phyloP scores from a whole-genome alignment of 768 basidiomycete genomes.

The Leccinum subgranulosum region DNA sequence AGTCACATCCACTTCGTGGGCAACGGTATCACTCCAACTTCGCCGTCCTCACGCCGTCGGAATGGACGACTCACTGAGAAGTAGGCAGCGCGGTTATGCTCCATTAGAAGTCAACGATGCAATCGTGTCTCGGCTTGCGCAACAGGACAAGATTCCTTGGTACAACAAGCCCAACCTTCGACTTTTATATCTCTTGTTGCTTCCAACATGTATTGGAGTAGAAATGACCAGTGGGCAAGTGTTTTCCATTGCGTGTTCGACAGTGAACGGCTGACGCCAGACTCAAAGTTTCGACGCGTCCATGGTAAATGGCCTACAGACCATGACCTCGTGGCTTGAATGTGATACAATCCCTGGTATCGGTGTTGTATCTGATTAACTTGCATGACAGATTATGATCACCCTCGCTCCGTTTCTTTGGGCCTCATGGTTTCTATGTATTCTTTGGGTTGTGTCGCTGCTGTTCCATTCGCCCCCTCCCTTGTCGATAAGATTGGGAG shows the following conservation, averaged over 20 bases:
- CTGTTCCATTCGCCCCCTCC: background rate
- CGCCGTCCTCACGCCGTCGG: too few species aligned
- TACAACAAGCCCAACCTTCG: background rate
- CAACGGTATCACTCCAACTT: too few species aligned
- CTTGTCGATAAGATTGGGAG: background rate
- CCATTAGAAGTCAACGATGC: background rate
- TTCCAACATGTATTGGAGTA: background rate
- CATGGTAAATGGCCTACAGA: slow-evolving; percentile 63
- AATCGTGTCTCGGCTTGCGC: background rate
- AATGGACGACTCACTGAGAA: background rate
- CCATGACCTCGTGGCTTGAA: slow-evolving; percentile 52
- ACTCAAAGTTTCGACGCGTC: slow-evolving; percentile 36
- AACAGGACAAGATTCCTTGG: background rate
- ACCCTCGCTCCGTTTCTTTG: slow-evolving; percentile 42
- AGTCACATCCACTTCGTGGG: too few species aligned
- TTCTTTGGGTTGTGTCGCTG: background rate
- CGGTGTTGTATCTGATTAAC: background rate
- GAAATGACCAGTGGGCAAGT: background rate
- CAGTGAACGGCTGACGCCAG: background rate
- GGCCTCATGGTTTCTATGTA: background rate
- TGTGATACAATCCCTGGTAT: slow-evolving; percentile 35
- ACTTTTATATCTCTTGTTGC: background rate
- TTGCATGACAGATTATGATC: slow-evolving; percentile 43
- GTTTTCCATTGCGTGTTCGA: accelerated
- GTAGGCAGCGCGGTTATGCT: background rate